phyloP scores from a whole-genome alignment of 2,329 filamentous ascomycete genomes.

The Colletotrichum musicola region DNA sequence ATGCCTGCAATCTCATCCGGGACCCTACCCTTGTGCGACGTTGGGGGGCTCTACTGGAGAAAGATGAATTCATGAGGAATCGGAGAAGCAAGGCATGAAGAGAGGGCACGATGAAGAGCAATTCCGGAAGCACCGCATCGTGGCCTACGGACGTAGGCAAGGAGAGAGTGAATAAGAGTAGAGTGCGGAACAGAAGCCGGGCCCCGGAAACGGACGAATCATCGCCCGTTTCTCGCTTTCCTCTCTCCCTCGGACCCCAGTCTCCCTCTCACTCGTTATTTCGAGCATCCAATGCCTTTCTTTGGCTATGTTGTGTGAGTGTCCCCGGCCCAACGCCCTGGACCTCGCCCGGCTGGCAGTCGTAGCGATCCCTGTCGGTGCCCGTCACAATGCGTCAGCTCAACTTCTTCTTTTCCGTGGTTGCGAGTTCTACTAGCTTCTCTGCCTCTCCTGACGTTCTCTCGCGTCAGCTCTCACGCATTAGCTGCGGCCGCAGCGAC shows the following conservation, averaged over 20 bases:
- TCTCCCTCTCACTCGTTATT: background rate
- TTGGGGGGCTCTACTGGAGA: background rate
- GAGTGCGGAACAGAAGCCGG: background rate
- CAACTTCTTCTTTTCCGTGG: background rate
- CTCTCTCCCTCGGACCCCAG: conserved; percentile 9
- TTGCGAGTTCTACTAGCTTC: background rate
- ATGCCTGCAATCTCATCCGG: conserved; percentile 13
- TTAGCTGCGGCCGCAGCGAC: background rate
- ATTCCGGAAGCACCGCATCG: background rate
- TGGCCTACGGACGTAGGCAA: background rate
- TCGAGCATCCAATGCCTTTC: background rate
- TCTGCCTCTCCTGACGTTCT: background rate
- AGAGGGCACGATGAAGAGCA: background rate
- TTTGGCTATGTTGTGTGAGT: too few relatives aligned
- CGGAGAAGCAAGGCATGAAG: background rate
- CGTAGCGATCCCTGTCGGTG: background rate
- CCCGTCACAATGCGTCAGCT: background rate
- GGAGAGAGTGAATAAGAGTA: too few relatives aligned
- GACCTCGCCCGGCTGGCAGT: background rate
- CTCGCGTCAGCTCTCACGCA: background rate
- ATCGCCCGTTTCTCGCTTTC: background rate
- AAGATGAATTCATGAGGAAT: background rate
- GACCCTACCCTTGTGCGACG: conserved; percentile 19
- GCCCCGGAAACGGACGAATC: conserved; percentile 4
- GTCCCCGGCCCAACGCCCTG: too few relatives aligned